Percentiles rank a stretch among this genome's conserved stretches.
Conservation (phyloP, 257 asterid genomes). For the Solanum commersonii region DNA sequence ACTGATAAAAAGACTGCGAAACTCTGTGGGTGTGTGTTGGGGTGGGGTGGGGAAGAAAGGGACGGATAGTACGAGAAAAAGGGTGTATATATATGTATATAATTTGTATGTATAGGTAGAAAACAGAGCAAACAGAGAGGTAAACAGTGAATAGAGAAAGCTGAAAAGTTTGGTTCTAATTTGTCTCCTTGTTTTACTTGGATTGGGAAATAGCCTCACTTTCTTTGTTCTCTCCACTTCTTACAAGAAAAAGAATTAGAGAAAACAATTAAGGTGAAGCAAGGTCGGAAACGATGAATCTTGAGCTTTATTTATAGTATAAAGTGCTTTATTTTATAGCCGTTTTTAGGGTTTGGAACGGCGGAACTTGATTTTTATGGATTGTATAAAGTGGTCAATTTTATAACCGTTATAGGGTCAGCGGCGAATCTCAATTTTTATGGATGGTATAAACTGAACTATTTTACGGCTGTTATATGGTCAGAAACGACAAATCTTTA, state of each 20-base stretch:
- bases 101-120: not conserved
- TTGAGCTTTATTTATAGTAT: not conserved
- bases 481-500: not conserved
- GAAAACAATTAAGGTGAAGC: not conserved
- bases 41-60: not conserved
- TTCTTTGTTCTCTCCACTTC: not conserved
- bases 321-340: not conserved
- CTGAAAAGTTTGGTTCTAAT: no score
- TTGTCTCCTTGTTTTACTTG: not conserved
- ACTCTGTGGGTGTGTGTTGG: not conserved
- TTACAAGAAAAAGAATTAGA: not conserved
- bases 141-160: not conserved
- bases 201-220: not conserved
- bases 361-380: not conserved
- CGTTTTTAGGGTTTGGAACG: not conserved
- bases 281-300: not conserved
- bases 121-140: not conserved
- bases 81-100: not conserved
- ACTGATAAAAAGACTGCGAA: not conserved
- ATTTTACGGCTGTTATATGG: not conserved
- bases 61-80: not conserved
- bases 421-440: not conserved
- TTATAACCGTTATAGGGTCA: not conserved
- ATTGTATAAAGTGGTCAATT: not conserved
- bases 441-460: not conserved